Percentiles rank a stretch among this genome's conserved stretches.
phyloP scores from a whole-genome alignment of 495 filamentous ascomycete species.

The Penicillium lividum region DNA sequence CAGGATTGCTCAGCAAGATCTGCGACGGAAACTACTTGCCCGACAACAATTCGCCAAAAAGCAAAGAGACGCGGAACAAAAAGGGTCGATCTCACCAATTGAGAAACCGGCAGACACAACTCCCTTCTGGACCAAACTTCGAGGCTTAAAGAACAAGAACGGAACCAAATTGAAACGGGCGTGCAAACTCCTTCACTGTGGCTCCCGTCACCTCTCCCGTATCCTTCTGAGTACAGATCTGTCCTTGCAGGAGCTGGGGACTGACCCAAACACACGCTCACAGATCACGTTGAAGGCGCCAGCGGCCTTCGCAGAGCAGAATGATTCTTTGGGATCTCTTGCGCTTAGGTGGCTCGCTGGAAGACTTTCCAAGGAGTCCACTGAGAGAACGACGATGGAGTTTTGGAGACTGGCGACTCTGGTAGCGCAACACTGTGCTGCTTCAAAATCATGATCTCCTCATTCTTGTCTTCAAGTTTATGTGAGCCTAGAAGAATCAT shows the following conservation, averaged over 20 bases:
- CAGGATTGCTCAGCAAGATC: not conserved
- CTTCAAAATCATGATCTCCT: not conserved
- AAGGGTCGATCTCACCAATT: not conserved
- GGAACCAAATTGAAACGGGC: not conserved
- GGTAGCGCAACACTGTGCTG: not conserved
- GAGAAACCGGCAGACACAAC: not conserved
- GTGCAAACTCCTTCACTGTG: not conserved
- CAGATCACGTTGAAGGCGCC: not conserved
- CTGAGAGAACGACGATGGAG: not conserved
- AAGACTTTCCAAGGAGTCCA: not conserved
- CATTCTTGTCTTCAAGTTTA: not conserved
- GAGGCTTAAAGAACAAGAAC: not conserved
- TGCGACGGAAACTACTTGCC: not conserved
- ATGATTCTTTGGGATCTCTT: not conserved
- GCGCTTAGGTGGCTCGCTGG: not conserved
- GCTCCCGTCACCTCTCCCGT: not conserved
- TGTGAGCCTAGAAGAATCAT: not conserved
- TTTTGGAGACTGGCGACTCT: not conserved
- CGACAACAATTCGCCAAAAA: not conserved
- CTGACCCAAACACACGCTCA: not conserved
- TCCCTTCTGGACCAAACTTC: not conserved
- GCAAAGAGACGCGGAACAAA: not conserved
- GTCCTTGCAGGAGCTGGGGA: not conserved
- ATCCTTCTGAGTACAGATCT: not conserved
- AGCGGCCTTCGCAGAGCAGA: not conserved